phyloP scores from a whole-genome alignment of 352 stramenopile species.

The Globisporangium nodosum region DNA sequence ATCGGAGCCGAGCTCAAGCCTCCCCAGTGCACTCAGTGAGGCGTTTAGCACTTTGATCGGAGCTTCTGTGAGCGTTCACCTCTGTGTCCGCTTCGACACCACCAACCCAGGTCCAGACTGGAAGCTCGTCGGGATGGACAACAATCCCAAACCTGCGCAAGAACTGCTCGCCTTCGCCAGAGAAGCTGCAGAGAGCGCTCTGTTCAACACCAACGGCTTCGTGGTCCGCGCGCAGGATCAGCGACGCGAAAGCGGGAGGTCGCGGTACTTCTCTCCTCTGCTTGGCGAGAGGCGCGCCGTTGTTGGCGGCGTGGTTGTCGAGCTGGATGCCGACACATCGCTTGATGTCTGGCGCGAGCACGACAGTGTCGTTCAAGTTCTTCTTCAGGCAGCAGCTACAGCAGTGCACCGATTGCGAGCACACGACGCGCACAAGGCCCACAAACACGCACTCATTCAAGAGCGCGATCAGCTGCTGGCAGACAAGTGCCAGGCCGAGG shows the following conservation, averaged over 20 bases:
- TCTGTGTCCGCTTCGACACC: background rate
- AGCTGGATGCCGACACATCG: background rate
- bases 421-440: background rate
- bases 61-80: background rate
- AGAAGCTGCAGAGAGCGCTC: background rate
- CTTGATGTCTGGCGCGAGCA: background rate
- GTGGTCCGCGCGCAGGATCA: too few relatives aligned
- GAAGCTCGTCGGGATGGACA: background rate
- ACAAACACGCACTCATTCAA: background rate
- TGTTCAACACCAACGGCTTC: too few relatives aligned
- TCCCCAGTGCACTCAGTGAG: background rate
- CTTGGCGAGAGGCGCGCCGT: background rate
- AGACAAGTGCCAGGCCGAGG: constrained; percentile 12
- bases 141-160: background rate
- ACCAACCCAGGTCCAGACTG: background rate
- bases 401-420: background rate
- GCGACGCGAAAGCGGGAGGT: background rate
- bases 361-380: background rate
- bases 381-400: background rate
- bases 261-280: background rate
- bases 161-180: background rate
- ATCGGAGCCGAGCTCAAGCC: background rate
- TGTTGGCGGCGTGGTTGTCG: constrained; percentile 3
- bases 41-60: background rate
- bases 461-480: constrained; percentile 3